Percentiles rank a stretch among this genome's conserved stretches.
Conservation (phyloP, 2,329 filamentous ascomycete species). For the Venturia nashicola region DNA sequence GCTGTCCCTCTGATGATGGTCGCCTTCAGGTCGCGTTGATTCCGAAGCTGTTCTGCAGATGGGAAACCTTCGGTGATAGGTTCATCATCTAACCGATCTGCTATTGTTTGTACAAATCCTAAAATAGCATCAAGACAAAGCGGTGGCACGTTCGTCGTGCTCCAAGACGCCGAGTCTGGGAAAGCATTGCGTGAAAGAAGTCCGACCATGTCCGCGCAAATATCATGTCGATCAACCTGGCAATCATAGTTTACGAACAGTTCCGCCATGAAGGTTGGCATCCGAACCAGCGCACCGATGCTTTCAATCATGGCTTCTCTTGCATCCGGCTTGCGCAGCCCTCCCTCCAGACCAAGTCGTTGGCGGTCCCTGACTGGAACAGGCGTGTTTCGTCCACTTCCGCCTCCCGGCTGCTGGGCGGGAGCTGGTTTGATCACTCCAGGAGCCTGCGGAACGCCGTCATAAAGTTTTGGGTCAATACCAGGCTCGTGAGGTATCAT, state of each 20-base stretch:
- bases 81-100: slow-evolving; percentile 67
- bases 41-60: slow-evolving; percentile 49
- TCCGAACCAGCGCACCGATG: slow-evolving; percentile 78
- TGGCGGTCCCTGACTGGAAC: slow-evolving; percentile 87
- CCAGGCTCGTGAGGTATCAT: slow-evolving; percentile 84
- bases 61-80: slow-evolving; percentile 54
- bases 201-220: slow-evolving; percentile 93
- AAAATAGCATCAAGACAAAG: slow-evolving; percentile 86
- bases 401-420: slow-evolving; percentile 36
- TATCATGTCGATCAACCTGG: slow-evolving; percentile 76
- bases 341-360: slow-evolving; percentile 84
- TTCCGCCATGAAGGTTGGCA: slow-evolving; percentile 90
- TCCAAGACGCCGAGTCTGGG: slow-evolving; percentile 96
- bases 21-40: slow-evolving; percentile 69
- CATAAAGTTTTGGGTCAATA: slow-evolving; percentile 84
- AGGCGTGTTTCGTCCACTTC: slow-evolving; percentile 76
- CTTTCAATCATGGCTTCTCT: slow-evolving; percentile 98
- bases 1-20: slow-evolving; percentile 76
- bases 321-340: slow-evolving; percentile 83
- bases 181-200: slow-evolving; percentile 87
- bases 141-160: slow-evolving; percentile 93
- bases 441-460: slow-evolving; percentile 83
- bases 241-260: slow-evolving; percentile 98
- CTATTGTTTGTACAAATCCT: slow-evolving; percentile 82
- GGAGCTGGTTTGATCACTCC: slow-evolving; percentile 73